These are phyloP conservation scores for Venturia aucupariae DNA, from an alignment of 2,329 filamentous ascomycete genomes.

Conservation along the genomic window DNA sequence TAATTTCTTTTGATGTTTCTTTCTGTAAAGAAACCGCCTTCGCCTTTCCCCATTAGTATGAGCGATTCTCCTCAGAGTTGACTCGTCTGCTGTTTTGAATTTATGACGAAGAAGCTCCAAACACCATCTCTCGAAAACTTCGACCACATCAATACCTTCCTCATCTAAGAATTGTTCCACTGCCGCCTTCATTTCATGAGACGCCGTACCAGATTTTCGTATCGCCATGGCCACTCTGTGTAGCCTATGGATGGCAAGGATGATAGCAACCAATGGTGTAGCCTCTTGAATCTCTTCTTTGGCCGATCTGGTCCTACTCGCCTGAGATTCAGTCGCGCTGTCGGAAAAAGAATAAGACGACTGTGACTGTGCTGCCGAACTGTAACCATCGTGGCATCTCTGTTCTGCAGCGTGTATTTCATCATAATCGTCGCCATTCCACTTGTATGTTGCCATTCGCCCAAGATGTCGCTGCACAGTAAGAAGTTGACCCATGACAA, in stretches of 20 bases:
- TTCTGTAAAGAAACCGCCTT: slow-evolving; percentile 16
- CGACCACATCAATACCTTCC: slow-evolving; percentile 15
- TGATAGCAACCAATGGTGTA: slow-evolving; percentile 8
- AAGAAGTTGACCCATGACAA: slow-evolving; percentile 9
- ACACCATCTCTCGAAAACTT: slow-evolving; percentile 9
- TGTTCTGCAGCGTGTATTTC: neutral
- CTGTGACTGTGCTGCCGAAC: neutral
- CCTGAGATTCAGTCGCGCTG: neutral
- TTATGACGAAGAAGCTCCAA: neutral
- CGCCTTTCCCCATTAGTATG: slow-evolving; percentile 14
- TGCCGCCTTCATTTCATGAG: slow-evolving; percentile 15
- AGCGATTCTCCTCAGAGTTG: slow-evolving; percentile 12
- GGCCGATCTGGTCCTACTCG: neutral
- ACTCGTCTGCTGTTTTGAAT: slow-evolving; percentile 9
- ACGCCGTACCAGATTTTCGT: slow-evolving; percentile 12
- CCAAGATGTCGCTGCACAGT: slow-evolving; percentile 11
- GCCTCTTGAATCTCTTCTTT: slow-evolving; percentile 1
- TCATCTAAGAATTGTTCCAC: slow-evolving; percentile 12
- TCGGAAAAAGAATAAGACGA: slow-evolving; percentile 2
- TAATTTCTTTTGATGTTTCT: slow-evolving; percentile 15
- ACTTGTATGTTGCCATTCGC: slow-evolving; percentile 13
- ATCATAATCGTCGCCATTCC: neutral
- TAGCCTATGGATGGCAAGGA: slow-evolving; percentile 14
- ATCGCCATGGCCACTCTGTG: slow-evolving; percentile 16
- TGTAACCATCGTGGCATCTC: neutral